Evolutionary conservation across 768 basidiomycete genomes (phyloP), one percentile per base, ranked within the genome.

Genomic region (Lentinula sp.): DNA sequence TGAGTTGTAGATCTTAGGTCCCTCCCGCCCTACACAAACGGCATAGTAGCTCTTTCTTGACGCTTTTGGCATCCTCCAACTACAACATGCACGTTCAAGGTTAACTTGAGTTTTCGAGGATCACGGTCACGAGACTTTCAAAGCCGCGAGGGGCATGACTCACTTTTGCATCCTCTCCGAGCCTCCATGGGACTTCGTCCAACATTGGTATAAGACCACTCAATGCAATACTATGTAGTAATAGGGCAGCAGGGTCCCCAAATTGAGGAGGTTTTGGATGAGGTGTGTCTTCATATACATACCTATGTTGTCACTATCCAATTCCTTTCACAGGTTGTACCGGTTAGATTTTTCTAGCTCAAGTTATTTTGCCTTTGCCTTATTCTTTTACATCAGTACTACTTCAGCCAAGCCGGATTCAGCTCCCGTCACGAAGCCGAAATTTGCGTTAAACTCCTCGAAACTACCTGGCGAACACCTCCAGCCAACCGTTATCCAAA

Each of bases 1-100:
- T 13, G 74, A 77, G 1, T 69, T 66, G 53, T 85, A 88, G 15
- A 89, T 79, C 40, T 73, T 78, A 0, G 83, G 80, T 1, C 85
- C 87, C 61, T 80, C 73, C 31, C 84, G 73, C 2, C 88, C 88
- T 42, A 77, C 70, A 40, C 75, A 72, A 1, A 89, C 86, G 3
- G 87, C 88, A 58, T 88, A 89, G 63, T 72, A 86, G 63, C 85
- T 87, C 42, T 62, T 55, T 35, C 48, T 61, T 34, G 31, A 18
- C 18, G 61, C 61, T 55, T 63, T 63, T 10, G 62, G 62, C 62
- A 63, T 63, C 9, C 37, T 39, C 13, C 4, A 13, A 39, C 9
- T 39, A 13, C 37, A 37, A 23, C 23, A 23, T 28, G 28, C 28
- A 28, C 28, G 28, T 28, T 28, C 28, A 28, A 28, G 28, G 2